These are phyloP conservation scores for Candida patagonica DNA, from an alignment of 805 yeast genomes.

Conservation along the genomic window DNA sequence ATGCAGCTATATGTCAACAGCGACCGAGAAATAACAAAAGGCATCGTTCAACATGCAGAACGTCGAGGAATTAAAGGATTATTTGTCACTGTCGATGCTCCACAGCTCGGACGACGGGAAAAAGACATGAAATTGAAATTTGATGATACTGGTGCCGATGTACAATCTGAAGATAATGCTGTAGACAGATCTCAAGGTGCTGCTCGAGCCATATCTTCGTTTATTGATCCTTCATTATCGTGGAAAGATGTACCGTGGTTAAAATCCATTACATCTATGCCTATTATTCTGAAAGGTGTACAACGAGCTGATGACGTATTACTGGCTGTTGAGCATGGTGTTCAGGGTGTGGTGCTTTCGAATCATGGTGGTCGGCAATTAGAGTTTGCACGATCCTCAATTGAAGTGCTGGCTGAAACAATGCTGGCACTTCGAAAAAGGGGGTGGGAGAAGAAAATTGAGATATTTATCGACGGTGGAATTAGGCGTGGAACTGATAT, in stretches of 20 bases:
- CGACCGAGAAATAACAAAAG: conserved; percentile 55
- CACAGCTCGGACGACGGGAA: conserved; percentile 83
- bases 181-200: conserved; percentile 75
- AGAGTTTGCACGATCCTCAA: conserved; percentile 72
- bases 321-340: conserved; percentile 58
- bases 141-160: conserved; percentile 41
- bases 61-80: conserved; percentile 68
- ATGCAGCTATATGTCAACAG: conserved; percentile 77
- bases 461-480: conserved; percentile 69
- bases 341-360: conserved; percentile 68
- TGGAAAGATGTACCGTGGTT: conserved; percentile 61
- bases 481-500: conserved; percentile 68
- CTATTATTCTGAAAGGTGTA: conserved; percentile 73
- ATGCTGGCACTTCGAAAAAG: conserved; percentile 48
- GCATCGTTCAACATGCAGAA: conserved; percentile 64
- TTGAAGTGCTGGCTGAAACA: conserved; percentile 56
- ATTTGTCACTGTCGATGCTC: conserved; percentile 89
- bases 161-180: conserved; percentile 32
- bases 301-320: conserved; percentile 74
- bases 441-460: conserved; percentile 37
- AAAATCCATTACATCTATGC: conserved; percentile 47
- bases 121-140: conserved; percentile 70
- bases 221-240: conserved; percentile 60
- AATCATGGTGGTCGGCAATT: conserved; percentile 89
- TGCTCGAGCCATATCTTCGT: conserved; percentile 75